Evolutionary conservation across 768 basidiomycete species (phyloP).

Genomic region (Ramaria sp.): DNA sequence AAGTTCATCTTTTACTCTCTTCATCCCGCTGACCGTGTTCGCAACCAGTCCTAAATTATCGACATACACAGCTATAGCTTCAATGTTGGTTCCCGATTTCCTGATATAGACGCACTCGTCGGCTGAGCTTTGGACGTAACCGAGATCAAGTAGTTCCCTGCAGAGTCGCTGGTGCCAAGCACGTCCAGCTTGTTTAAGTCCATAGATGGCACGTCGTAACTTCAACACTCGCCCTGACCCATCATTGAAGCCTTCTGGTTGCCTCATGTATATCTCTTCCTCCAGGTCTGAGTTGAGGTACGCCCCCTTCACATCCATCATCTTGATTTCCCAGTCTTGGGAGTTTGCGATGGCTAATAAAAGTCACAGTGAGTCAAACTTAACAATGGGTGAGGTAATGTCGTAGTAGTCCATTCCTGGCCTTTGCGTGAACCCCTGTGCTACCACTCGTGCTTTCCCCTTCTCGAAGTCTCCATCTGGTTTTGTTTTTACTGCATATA

Average conservation of each 20-base stretch:
- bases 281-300: slow-evolving; percentile 20
- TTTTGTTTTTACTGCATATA: background rate
- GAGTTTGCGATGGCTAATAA: slow-evolving; percentile 18
- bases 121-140: no score
- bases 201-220: slow-evolving; percentile 18
- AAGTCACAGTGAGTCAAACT: slow-evolving; percentile 22
- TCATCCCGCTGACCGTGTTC: no score
- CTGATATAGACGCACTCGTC: no score
- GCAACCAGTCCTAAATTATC: no score
- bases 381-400: slow-evolving; percentile 19
- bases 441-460: background rate
- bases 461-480: background rate
- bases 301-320: slow-evolving; percentile 21
- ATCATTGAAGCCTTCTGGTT: slow-evolving; percentile 23
- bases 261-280: slow-evolving; percentile 30
- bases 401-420: background rate
- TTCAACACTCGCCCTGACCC: slow-evolving; percentile 17
- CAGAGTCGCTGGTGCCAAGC: slow-evolving; percentile 20
- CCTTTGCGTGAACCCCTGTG: background rate
- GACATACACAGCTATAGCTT: no score
- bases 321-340: slow-evolving; percentile 19
- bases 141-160: no score
- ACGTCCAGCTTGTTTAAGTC: slow-evolving; percentile 25
- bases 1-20: no score
- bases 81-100: no score